Evolutionary conservation across 78 protist genomes (phyloP).

Genomic region (Planoprotostelium fungivorum): DNA sequence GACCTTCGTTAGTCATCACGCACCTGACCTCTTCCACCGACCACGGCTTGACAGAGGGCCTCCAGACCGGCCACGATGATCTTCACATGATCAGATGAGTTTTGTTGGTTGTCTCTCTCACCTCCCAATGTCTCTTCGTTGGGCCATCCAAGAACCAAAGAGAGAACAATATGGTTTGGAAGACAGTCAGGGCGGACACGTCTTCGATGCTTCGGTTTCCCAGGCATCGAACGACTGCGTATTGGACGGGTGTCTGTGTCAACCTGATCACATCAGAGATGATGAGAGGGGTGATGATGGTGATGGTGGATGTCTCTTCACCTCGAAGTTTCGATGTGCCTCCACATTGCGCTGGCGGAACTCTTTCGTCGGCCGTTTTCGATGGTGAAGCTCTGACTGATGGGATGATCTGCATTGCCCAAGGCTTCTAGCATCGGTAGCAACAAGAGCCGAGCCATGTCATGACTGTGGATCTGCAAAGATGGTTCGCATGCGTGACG

Average conservation of each 20-base stretch:
- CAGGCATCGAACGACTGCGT: not conserved
- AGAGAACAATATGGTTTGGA: not conserved
- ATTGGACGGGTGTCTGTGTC: not conserved
- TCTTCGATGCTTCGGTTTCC: not conserved
- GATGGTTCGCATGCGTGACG: not conserved
- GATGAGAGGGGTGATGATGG: not conserved
- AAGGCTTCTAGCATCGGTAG: not conserved
- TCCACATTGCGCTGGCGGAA: not conserved
- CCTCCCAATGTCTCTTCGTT: not conserved
- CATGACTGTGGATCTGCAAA: not conserved
- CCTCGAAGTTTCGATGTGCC: not conserved
- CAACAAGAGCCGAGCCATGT: not conserved
- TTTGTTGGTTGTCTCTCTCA: not conserved
- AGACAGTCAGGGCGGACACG: not conserved
- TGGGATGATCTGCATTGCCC: not conserved
- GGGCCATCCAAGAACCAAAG: not conserved
- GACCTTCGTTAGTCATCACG: too few species aligned
- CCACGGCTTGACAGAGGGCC: not conserved
- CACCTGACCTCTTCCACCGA: not conserved
- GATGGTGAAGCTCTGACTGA: not conserved
- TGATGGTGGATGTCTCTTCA: not conserved
- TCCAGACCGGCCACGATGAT: not conserved
- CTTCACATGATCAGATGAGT: not conserved
- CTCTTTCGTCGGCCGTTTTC: not conserved
- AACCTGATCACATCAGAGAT: not conserved